A percentile compares a stretch with the other conserved stretches of the same genome.
These are phyloP conservation scores for Cinchona pubescens DNA, from an alignment of 257 asterid species.

Conservation along the genomic window DNA sequence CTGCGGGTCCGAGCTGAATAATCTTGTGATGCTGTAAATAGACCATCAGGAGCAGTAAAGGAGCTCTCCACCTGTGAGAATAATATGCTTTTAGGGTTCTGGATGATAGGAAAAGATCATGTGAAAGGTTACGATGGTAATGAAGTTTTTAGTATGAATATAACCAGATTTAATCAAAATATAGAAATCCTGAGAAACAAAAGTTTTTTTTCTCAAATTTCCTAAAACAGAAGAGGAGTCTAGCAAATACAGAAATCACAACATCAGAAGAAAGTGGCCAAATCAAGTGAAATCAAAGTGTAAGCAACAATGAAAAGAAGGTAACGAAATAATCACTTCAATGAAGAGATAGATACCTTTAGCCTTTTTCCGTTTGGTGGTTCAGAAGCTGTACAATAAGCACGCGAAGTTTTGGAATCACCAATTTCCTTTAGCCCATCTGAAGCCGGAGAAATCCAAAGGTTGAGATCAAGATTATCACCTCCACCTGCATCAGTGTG, in stretches of 20 bases:
- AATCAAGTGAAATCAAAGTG: not conserved
- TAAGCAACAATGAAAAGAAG: not conserved
- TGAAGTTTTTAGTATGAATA: not conserved
- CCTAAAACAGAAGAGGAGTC: not conserved
- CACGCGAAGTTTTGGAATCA: constrained; percentile 27
- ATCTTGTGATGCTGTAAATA: constrained; percentile 39
- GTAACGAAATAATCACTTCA: constrained; percentile 5
- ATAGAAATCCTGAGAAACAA: not conserved
- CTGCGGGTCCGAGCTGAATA: constrained; percentile 46
- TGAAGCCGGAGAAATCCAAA: constrained; percentile 67
- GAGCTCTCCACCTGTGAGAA: constrained; percentile 42
- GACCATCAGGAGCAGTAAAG: constrained; percentile 42
- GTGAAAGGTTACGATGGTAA: not conserved
- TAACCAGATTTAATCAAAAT: not conserved
- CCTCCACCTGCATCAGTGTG: constrained; percentile 44
- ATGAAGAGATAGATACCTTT: constrained; percentile 48
- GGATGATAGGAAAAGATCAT: not conserved
- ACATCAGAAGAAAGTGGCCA: not conserved
- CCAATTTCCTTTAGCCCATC: constrained; percentile 33
- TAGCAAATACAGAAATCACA: not conserved
- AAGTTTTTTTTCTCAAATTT: not conserved
- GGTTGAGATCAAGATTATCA: constrained; percentile 81
- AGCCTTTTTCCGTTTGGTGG: constrained; percentile 45
- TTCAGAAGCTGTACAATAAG: constrained; percentile 32
- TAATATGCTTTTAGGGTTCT: not conserved